Conservation (phyloP, 345 rosid genomes). For the Ceriops decandra region DNA sequence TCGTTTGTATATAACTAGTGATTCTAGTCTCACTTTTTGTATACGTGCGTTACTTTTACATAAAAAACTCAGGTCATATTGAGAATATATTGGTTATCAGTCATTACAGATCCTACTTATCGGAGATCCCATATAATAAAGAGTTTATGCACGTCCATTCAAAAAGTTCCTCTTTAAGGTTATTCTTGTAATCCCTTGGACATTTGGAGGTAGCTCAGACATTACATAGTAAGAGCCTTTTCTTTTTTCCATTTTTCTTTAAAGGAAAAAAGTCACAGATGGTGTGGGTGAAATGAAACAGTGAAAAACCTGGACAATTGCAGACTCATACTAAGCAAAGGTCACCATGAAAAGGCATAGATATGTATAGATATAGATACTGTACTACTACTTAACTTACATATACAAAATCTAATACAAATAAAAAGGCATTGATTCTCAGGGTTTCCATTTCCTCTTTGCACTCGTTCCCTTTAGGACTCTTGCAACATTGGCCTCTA, state of each 20-base stretch:
- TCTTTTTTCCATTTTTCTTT: neutral
- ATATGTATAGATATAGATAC: conserved; percentile 3
- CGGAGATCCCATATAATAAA: neutral
- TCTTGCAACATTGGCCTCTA: conserved; percentile 2
- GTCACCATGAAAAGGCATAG: neutral
- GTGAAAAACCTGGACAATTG: conserved; percentile 15
- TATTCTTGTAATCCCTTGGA: neutral
- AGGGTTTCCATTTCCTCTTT: conserved; percentile 26
- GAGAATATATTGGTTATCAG: neutral
- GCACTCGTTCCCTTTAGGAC: neutral
- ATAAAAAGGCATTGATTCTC: neutral
- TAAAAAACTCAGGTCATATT: too few relatives aligned
- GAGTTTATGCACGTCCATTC: neutral
- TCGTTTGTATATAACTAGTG: too few relatives aligned
- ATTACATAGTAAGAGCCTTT: neutral
- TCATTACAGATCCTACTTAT: neutral
- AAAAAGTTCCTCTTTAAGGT: neutral
- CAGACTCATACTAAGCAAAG: neutral
- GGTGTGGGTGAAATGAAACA: neutral
- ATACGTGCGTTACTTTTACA: too few relatives aligned
- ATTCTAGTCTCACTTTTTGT: too few relatives aligned
- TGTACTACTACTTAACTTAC: neutral
- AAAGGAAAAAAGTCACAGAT: neutral
- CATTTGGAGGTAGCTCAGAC: neutral
- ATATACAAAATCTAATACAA: neutral